These are phyloP conservation scores for Penicillium mononematosum DNA, from an alignment of 495 filamentous ascomycete genomes.

Conservation along the genomic window DNA sequence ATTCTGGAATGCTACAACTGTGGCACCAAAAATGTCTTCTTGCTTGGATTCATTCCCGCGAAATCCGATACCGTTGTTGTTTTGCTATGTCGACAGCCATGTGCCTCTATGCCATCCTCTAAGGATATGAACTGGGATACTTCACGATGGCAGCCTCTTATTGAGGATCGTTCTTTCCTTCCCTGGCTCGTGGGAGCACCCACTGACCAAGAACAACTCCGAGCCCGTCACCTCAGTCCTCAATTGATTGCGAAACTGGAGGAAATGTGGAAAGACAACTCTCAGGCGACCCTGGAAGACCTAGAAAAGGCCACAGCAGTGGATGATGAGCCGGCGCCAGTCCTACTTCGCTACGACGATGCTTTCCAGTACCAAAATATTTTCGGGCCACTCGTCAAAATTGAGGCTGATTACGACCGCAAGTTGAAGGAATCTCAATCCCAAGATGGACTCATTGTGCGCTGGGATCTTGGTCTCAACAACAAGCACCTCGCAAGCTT, in stretches of 20 bases:
- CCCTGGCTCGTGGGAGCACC: conserved; percentile 90
- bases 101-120: conserved; percentile 88
- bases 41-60: conserved; percentile 99
- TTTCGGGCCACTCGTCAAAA: conserved; percentile 96
- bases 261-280: conserved; percentile 98
- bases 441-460: conserved; percentile 88
- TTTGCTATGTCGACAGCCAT: conserved; percentile 93
- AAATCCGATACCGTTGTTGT: conserved; percentile 99
- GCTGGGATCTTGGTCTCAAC: conserved; percentile 95
- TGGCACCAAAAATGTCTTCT: conserved; percentile 97
- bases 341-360: conserved; percentile 93
- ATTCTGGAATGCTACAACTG: conserved; percentile 99
- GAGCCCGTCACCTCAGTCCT: conserved; percentile 88
- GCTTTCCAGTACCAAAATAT: conserved; percentile 99
- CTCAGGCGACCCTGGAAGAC: conserved; percentile 84
- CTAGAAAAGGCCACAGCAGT: conserved; percentile 90
- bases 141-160: conserved; percentile 94
- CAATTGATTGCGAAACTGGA: conserved; percentile 97
- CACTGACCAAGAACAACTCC: conserved; percentile 92
- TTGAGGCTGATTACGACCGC: conserved; percentile 99
- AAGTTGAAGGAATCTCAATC: conserved; percentile 98
- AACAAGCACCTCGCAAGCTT: conserved; percentile 98
- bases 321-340: conserved; percentile 92
- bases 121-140: conserved; percentile 99
- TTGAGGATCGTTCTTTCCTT: conserved; percentile 94